Conservation (phyloP, 1,284 basidiomycete species). For the Thecaphora thlaspeos region DNA sequence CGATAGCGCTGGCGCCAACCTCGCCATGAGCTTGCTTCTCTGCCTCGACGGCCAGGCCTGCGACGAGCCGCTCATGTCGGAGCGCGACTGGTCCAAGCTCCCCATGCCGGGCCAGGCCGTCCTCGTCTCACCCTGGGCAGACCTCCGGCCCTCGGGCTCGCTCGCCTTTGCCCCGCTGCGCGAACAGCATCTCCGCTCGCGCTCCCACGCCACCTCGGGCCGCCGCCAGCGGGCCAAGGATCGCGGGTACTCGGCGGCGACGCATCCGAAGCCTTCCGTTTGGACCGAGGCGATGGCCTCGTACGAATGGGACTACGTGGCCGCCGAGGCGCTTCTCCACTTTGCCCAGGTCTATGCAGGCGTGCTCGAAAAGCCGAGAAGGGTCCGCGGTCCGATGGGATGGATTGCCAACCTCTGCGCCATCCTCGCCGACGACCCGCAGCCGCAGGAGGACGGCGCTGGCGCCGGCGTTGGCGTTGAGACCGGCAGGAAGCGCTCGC, state of each 20-base stretch:
- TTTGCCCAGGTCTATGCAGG: constrained; percentile 56
- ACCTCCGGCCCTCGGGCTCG: constrained; percentile 45
- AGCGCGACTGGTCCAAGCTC: constrained; percentile 48
- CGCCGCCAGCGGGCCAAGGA: background rate
- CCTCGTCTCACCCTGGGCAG: constrained; percentile 54
- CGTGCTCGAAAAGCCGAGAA: constrained; percentile 42
- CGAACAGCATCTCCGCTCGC: constrained; percentile 1
- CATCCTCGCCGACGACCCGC: constrained; percentile 29
- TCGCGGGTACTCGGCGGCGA: background rate
- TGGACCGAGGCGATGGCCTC: constrained; percentile 41
- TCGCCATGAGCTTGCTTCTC: constrained; percentile 50
- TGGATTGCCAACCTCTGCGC: constrained; percentile 50
- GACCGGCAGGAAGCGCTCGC: too few species aligned
- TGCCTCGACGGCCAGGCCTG: constrained; percentile 44
- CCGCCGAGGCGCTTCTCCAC: constrained; percentile 51
- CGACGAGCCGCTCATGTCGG: constrained; percentile 18
- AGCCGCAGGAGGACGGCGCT: background rate
- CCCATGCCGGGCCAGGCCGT: constrained; percentile 53
- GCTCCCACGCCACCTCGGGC: background rate
- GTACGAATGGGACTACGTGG: constrained; percentile 53
- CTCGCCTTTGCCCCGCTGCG: constrained; percentile 38
- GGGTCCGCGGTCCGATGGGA: constrained; percentile 50
- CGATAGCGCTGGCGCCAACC: constrained; percentile 54
- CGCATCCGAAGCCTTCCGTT: constrained; percentile 3
- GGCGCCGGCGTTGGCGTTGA: too few species aligned